Percentiles rank a stretch among this genome's conserved stretches.
Evolutionary conservation across 495 filamentous ascomycete species (phyloP).

Genomic region (Aspergillus saccharolyticus): DNA sequence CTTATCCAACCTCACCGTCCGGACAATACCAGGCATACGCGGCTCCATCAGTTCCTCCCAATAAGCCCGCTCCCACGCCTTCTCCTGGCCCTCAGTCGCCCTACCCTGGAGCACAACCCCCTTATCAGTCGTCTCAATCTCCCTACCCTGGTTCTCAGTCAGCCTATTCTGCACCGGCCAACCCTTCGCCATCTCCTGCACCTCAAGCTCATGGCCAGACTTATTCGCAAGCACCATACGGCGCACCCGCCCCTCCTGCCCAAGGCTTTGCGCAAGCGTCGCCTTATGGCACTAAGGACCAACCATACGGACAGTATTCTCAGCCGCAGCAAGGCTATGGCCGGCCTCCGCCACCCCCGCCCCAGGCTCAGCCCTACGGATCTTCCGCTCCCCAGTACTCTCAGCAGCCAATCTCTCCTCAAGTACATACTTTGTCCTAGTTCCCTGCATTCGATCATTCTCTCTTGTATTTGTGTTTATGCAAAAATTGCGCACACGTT

Average conservation of each 20-base stretch:
- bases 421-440: conserved; percentile 20
- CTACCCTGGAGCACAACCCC: conserved; percentile 7
- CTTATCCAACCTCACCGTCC: conserved; percentile 35
- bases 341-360: conserved; percentile 28
- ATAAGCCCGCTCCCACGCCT: conserved; percentile 22
- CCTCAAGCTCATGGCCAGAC: conserved; percentile 1
- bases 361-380: conserved; percentile 33
- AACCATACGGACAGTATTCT: conserved; percentile 18
- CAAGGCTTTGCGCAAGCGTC: conserved; percentile 19
- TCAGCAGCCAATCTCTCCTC: conserved; percentile 21
- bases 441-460: conserved; percentile 8
- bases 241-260: conserved; percentile 9
- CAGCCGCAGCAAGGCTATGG: conserved; percentile 29
- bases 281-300: conserved; percentile 10
- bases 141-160: not conserved
- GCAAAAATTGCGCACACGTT: not conserved
- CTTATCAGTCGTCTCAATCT: conserved; percentile 26
- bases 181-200: not conserved
- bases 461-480: conserved; percentile 10
- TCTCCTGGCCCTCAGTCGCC: conserved; percentile 23
- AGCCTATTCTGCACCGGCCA: not conserved
- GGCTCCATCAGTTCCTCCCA: conserved; percentile 21
- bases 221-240: conserved; percentile 18
- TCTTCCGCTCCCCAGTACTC: conserved; percentile 33
- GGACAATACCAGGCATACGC: conserved; percentile 35